Evolutionary conservation across 805 yeast genomes (phyloP).

Genomic region (Pichia nakasei): DNA sequence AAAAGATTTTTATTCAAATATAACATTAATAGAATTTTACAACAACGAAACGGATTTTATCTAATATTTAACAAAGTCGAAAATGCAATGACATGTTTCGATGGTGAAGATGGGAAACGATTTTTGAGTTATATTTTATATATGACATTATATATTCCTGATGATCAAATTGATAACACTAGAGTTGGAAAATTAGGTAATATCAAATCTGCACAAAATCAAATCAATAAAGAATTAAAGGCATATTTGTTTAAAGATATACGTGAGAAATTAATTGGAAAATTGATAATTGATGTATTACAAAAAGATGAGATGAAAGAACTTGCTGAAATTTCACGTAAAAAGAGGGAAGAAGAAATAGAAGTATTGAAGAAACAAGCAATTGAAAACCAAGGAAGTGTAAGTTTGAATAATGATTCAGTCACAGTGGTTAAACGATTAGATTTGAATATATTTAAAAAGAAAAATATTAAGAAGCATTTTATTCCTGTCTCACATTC

Average conservation of each 20-base stretch:
- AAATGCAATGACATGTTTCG: slow-evolving; percentile 54
- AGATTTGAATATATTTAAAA: slow-evolving; percentile 10
- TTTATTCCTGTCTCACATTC: slow-evolving; percentile 44
- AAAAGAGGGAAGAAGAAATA: slow-evolving; percentile 14
- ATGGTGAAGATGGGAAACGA: slow-evolving; percentile 49
- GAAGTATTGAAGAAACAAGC: slow-evolving; percentile 9
- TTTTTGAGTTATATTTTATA: slow-evolving; percentile 39
- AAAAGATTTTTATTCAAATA: slow-evolving; percentile 50
- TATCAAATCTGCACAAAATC: slow-evolving; percentile 49
- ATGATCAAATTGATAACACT: slow-evolving; percentile 25
- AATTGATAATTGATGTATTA: slow-evolving; percentile 52
- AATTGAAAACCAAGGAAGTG: slow-evolving; percentile 1
- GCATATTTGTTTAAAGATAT: slow-evolving; percentile 60
- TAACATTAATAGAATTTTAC: slow-evolving; percentile 56
- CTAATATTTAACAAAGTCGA: slow-evolving; percentile 53
- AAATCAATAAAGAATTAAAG: slow-evolving; percentile 56
- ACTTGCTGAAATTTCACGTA: slow-evolving; percentile 17
- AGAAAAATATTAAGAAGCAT: slow-evolving; percentile 2
- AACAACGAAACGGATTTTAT: slow-evolving; percentile 60
- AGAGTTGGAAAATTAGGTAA: slow-evolving; percentile 26
- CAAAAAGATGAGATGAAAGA: slow-evolving; percentile 39
- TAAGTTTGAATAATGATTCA: background rate
- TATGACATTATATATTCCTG: slow-evolving; percentile 53
- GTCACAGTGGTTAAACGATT: slow-evolving; percentile 8
- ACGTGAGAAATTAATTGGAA: slow-evolving; percentile 63